These are phyloP conservation scores for Alternaria burnsii DNA, from an alignment of 2,329 filamentous ascomycete genomes.

Conservation along the genomic window DNA sequence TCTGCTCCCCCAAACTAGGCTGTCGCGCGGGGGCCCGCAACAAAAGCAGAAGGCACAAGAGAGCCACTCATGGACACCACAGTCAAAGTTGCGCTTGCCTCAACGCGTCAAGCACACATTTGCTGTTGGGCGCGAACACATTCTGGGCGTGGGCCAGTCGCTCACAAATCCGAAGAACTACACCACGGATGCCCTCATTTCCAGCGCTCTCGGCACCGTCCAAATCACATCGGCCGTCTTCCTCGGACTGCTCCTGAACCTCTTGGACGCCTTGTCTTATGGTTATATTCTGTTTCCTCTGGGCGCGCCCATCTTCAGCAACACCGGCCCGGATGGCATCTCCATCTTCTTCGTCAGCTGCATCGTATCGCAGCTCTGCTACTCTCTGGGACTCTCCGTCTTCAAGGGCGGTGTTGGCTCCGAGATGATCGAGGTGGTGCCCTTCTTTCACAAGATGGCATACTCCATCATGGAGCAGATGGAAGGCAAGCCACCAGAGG, in stretches of 20 bases:
- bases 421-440: slow-evolving; percentile 98
- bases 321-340: slow-evolving; percentile 90
- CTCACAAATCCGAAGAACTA: slow-evolving; percentile 73
- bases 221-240: slow-evolving; percentile 84
- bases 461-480: slow-evolving; percentile 82
- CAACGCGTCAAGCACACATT: slow-evolving; percentile 31
- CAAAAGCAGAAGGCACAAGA: slow-evolving; percentile 23
- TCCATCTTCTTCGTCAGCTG: slow-evolving; percentile 99
- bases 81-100: slow-evolving; percentile 33
- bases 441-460: slow-evolving; percentile 99
- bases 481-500: slow-evolving; percentile 80
- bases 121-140: slow-evolving; percentile 29
- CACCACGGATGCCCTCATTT: slow-evolving; percentile 72
- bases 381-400: slow-evolving; percentile 82
- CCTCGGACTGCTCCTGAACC: slow-evolving; percentile 87
- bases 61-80: slow-evolving; percentile 21
- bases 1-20: slow-evolving; percentile 48
- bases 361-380: slow-evolving; percentile 90
- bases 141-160: slow-evolving; percentile 36
- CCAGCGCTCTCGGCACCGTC: slow-evolving; percentile 69
- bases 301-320: slow-evolving; percentile 83
- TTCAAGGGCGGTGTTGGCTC: slow-evolving; percentile 94
- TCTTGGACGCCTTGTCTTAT: slow-evolving; percentile 94
- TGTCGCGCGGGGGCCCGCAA: slow-evolving; percentile 34
- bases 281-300: slow-evolving; percentile 90